Evolutionary conservation across 2,329 filamentous ascomycete genomes (phyloP).

Genomic region (Colletotrichum sp.): DNA sequence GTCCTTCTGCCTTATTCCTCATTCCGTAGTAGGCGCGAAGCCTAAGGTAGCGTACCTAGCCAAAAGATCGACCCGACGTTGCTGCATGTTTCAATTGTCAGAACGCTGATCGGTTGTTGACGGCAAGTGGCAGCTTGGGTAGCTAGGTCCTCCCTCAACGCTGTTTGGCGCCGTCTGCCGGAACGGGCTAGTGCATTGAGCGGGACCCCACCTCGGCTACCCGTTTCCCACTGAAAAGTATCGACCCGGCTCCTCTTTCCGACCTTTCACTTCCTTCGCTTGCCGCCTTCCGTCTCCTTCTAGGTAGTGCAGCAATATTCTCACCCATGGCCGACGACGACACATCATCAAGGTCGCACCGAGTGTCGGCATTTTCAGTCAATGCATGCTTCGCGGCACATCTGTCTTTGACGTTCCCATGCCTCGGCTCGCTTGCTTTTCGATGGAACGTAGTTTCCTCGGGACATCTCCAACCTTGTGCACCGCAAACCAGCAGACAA

Average conservation of each 20-base stretch:
- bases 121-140: background rate
- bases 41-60: background rate
- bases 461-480: background rate
- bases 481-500: background rate
- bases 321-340: background rate
- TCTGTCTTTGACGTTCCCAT: background rate
- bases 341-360: background rate
- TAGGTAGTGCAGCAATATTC: background rate
- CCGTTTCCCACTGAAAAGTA: background rate
- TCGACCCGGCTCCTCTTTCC: background rate
- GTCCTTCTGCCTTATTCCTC: background rate
- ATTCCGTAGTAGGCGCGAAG: background rate
- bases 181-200: background rate
- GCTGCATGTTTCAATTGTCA: background rate
- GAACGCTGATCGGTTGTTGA: background rate
- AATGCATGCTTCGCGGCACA: background rate
- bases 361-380: background rate
- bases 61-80: background rate
- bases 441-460: background rate
- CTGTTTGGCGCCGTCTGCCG: background rate
- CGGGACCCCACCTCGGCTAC: background rate
- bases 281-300: background rate
- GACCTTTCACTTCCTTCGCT: background rate
- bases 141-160: background rate
- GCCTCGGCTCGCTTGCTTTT: background rate